Evolutionary conservation across 2,329 filamentous ascomycete species (phyloP).

Genomic region (Fusarium equiseti): DNA sequence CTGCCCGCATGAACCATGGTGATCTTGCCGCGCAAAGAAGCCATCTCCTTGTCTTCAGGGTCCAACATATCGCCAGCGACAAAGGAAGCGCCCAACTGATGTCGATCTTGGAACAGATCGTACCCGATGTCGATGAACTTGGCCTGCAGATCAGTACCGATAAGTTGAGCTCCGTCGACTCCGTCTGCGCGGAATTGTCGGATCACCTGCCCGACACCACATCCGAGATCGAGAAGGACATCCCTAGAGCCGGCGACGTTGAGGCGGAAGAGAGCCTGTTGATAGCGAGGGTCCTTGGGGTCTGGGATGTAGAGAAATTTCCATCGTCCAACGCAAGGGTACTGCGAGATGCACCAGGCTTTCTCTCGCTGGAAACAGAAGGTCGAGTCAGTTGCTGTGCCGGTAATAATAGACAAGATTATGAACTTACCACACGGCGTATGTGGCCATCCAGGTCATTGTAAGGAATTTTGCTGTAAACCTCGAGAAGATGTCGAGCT

Average conservation of each 20-base stretch:
- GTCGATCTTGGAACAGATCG: conserved; percentile 71
- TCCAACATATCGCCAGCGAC: conserved; percentile 64
- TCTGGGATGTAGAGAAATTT: conserved; percentile 61
- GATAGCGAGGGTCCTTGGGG: conserved; percentile 57
- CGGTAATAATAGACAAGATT: neutral
- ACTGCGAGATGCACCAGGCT: conserved; percentile 59
- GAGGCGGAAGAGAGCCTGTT: conserved; percentile 57
- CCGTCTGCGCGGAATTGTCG: conserved; percentile 65
- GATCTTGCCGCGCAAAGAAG: conserved; percentile 54
- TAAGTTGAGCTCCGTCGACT: conserved; percentile 61
- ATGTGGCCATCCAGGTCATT: conserved; percentile 54
- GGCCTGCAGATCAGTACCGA: conserved; percentile 62
- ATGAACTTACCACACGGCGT: conserved; percentile 51
- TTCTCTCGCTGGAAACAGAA: conserved; percentile 55
- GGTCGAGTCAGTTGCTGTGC: conserved; percentile 20
- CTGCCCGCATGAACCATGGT: conserved; percentile 63
- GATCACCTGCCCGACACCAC: conserved; percentile 63
- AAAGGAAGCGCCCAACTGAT: conserved; percentile 61
- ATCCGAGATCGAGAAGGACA: conserved; percentile 63
- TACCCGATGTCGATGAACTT: conserved; percentile 70
- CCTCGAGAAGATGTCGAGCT: conserved; percentile 53
- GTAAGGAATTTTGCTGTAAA: conserved; percentile 55
- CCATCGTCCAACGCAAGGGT: conserved; percentile 63
- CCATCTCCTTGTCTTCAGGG: conserved; percentile 53
- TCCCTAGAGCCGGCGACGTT: conserved; percentile 54